These are phyloP conservation scores for Artemisia argyi DNA, from an alignment of 129 eudicot genomes.

Conservation along the genomic window DNA sequence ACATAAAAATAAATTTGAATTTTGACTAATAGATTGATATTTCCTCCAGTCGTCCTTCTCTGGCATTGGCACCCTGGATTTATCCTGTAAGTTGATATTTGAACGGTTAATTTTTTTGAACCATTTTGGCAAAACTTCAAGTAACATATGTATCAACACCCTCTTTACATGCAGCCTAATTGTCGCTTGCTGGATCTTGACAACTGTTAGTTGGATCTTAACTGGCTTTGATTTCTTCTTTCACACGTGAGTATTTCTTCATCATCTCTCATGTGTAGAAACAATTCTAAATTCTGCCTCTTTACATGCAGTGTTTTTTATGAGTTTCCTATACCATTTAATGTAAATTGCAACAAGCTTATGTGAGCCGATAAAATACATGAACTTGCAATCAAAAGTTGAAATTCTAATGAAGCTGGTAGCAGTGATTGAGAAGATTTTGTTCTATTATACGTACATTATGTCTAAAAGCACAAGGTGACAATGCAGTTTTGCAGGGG, in stretches of 20 bases:
- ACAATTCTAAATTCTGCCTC: neutral
- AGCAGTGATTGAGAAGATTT: too few relatives aligned
- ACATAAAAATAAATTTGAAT: constrained; percentile 3
- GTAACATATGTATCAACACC: constrained; percentile 3
- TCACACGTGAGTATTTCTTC: constrained; percentile 46
- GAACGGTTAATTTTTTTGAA: constrained; percentile 12
- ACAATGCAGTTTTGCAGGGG: constrained; percentile 65
- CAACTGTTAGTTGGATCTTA: constrained; percentile 59
- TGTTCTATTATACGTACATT: neutral
- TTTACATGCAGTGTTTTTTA: too few relatives aligned
- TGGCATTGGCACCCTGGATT: constrained; percentile 65
- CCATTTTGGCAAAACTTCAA: neutral
- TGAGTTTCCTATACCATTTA: too few relatives aligned
- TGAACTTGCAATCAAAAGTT: too few relatives aligned
- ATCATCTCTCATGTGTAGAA: neutral
- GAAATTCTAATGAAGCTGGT: too few relatives aligned
- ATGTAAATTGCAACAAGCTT: too few relatives aligned
- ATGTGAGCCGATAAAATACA: too few relatives aligned
- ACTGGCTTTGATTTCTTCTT: constrained; percentile 71
- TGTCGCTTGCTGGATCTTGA: constrained; percentile 57
- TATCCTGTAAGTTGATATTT: constrained; percentile 44
- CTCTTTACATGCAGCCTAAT: constrained; percentile 38
- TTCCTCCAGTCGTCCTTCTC: constrained; percentile 52
- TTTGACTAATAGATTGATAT: constrained; percentile 41
- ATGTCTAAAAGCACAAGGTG: constrained; percentile 26